These are phyloP conservation scores for Daldinia bambusicola DNA, from an alignment of 495 filamentous ascomycete species.

Conservation along the genomic window DNA sequence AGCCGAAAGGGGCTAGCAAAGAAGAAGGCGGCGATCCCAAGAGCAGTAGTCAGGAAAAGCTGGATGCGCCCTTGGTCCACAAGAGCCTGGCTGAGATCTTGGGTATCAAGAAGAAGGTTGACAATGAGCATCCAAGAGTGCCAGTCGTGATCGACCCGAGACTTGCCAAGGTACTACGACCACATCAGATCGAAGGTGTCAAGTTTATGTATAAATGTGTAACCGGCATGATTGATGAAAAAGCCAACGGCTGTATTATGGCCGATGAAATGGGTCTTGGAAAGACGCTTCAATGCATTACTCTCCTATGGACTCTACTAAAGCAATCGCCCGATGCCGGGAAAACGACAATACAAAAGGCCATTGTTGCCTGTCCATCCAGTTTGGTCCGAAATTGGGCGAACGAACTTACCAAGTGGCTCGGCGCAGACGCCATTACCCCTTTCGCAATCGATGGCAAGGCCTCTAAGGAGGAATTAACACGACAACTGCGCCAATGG, in stretches of 20 bases:
- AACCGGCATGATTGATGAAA: slow-evolving; percentile 91
- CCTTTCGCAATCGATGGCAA: slow-evolving; percentile 98
- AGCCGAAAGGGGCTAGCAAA: slow-evolving; percentile 65
- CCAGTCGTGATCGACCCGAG: slow-evolving; percentile 97
- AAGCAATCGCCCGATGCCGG: slow-evolving; percentile 96
- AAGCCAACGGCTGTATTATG: slow-evolving; percentile 99
- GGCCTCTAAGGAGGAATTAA: slow-evolving; percentile 92
- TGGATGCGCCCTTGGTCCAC: slow-evolving; percentile 87
- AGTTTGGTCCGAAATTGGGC: slow-evolving; percentile 98
- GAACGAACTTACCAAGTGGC: slow-evolving; percentile 94
- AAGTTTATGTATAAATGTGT: slow-evolving; percentile 97
- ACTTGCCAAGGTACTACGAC: slow-evolving; percentile 89
- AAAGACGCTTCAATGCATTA: slow-evolving; percentile 81
- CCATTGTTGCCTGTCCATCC: slow-evolving; percentile 97
- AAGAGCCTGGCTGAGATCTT: slow-evolving; percentile 96
- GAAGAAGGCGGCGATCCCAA: slow-evolving; percentile 64
- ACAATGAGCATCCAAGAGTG: slow-evolving; percentile 82
- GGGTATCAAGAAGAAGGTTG: slow-evolving; percentile 89
- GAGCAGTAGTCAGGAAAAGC: slow-evolving; percentile 59
- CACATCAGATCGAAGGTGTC: slow-evolving; percentile 98
- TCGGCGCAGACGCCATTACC: slow-evolving; percentile 87
- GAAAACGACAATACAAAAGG: slow-evolving; percentile 94
- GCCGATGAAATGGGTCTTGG: slow-evolving; percentile 99
- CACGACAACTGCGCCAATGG: slow-evolving; percentile 91
- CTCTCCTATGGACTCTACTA: slow-evolving; percentile 91